Percentiles rank a stretch among this genome's conserved stretches.
Conservation (phyloP, 2,329 filamentous ascomycete species). For the Fusarium dimerum region DNA sequence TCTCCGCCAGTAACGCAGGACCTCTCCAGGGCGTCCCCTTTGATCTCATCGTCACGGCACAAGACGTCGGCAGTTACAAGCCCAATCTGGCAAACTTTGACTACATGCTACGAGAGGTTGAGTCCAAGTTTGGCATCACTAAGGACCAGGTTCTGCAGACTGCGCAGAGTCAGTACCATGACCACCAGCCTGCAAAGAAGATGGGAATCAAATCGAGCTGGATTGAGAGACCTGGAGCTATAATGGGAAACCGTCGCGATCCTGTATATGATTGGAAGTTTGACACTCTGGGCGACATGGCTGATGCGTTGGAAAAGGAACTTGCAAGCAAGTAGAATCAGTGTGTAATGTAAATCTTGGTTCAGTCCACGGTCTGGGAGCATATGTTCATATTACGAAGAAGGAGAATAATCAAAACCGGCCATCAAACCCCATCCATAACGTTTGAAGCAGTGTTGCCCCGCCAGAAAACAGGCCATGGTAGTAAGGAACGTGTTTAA, state of each 20-base stretch:
- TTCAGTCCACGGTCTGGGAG: background rate
- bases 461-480: no score
- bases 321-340: conserved; percentile 4
- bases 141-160: conserved; percentile 62
- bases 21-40: conserved; percentile 53
- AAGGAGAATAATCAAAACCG: background rate
- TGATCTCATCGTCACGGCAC: conserved; percentile 66
- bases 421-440: no score
- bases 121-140: conserved; percentile 55
- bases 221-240: conserved; percentile 53
- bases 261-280: conserved; percentile 57
- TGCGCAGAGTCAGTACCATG: conserved; percentile 70
- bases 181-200: conserved; percentile 65
- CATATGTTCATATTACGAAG: no score
- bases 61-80: conserved; percentile 73
- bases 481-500: no score
- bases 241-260: conserved; percentile 45
- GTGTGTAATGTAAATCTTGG: background rate
- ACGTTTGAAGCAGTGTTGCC: no score
- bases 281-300: conserved; percentile 60
- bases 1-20: conserved; percentile 44
- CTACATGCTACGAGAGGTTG: conserved; percentile 58
- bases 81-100: conserved; percentile 66
- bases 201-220: conserved; percentile 60
- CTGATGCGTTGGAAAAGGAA: conserved; percentile 40